A percentile compares a stretch with the other conserved stretches of the same genome.
Conservation (phyloP, 2,329 filamentous ascomycete genomes). For the Orbilia quercus region DNA sequence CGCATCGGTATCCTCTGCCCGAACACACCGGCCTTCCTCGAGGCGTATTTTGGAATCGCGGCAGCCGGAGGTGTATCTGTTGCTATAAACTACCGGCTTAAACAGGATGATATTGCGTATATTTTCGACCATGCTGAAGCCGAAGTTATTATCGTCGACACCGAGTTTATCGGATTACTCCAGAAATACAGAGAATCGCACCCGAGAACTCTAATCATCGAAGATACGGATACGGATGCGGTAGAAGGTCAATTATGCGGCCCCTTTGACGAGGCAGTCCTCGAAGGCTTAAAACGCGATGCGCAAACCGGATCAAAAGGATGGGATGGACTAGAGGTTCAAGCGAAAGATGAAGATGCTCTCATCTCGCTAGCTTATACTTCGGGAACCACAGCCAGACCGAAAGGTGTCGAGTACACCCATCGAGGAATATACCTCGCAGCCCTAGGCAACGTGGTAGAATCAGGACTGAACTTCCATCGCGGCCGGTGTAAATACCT, state of each 20-base stretch:
- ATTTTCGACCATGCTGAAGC: slow-evolving; percentile 89
- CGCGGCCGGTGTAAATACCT: slow-evolving; percentile 80
- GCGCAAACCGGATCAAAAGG: slow-evolving; percentile 72
- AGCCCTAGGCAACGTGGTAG: slow-evolving; percentile 84
- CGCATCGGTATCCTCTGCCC: slow-evolving; percentile 81
- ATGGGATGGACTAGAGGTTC: slow-evolving; percentile 80
- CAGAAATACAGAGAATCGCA: slow-evolving; percentile 63
- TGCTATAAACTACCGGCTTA: slow-evolving; percentile 78
- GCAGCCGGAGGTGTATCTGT: slow-evolving; percentile 57
- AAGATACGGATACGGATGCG: slow-evolving; percentile 86
- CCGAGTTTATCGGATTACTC: slow-evolving; percentile 79
- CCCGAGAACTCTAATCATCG: slow-evolving; percentile 57
- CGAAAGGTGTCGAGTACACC: slow-evolving; percentile 82
- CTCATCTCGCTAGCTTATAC: slow-evolving; percentile 92
- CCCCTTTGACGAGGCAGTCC: slow-evolving; percentile 83
- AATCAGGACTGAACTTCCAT: slow-evolving; percentile 82
- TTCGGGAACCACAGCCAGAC: slow-evolving; percentile 78
- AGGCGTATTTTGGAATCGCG: slow-evolving; percentile 87
- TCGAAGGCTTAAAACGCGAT: slow-evolving; percentile 82
- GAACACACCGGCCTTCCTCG: slow-evolving; percentile 94
- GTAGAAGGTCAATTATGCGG: slow-evolving; percentile 79
- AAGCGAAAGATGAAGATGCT: slow-evolving; percentile 79
- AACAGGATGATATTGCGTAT: slow-evolving; percentile 86
- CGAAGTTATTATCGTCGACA: slow-evolving; percentile 86
- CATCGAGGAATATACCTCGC: slow-evolving; percentile 89